Evolutionary conservation across 345 rosid species (phyloP).

Genomic region (Eucalyptus caleyi): DNA sequence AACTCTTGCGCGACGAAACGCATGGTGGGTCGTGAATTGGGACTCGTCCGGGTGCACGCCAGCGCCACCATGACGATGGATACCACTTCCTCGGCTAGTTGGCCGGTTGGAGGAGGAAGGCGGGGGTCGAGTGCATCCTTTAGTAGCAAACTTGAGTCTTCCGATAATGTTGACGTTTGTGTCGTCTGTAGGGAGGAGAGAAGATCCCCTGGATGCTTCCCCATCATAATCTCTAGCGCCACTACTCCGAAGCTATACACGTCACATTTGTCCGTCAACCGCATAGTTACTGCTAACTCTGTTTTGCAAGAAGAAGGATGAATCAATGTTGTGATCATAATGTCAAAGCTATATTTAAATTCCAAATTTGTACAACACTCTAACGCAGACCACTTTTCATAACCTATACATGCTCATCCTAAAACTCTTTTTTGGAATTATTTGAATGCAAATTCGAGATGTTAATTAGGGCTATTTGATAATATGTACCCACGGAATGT

Average conservation of each 20-base stretch:
- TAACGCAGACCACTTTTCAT: background rate
- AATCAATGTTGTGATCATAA: background rate
- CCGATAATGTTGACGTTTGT: background rate
- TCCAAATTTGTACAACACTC: background rate
- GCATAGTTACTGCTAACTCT: background rate
- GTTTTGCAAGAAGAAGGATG: background rate
- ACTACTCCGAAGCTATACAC: constrained; percentile 61
- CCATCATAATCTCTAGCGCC: constrained; percentile 56
- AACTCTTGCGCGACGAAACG: constrained; percentile 48
- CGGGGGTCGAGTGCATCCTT: constrained; percentile 42
- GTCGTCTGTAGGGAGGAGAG: constrained; percentile 8
- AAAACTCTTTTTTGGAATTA: background rate
- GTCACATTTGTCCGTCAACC: constrained; percentile 36
- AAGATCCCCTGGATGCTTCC: constrained; percentile 53
- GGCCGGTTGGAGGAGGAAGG: constrained; percentile 25
- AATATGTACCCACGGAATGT: background rate
- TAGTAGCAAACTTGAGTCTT: constrained; percentile 7
- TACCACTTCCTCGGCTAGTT: constrained; percentile 34
- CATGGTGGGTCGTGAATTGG: constrained; percentile 44
- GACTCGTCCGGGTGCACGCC: constrained; percentile 21
- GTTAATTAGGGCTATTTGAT: constrained; percentile 14
- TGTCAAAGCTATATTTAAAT: background rate
- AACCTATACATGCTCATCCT: background rate
- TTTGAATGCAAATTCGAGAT: background rate
- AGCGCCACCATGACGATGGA: constrained; percentile 21